phyloP scores from a whole-genome alignment of 371 early-diverging fungal species.

The Rhizomucor pusillus region DNA sequence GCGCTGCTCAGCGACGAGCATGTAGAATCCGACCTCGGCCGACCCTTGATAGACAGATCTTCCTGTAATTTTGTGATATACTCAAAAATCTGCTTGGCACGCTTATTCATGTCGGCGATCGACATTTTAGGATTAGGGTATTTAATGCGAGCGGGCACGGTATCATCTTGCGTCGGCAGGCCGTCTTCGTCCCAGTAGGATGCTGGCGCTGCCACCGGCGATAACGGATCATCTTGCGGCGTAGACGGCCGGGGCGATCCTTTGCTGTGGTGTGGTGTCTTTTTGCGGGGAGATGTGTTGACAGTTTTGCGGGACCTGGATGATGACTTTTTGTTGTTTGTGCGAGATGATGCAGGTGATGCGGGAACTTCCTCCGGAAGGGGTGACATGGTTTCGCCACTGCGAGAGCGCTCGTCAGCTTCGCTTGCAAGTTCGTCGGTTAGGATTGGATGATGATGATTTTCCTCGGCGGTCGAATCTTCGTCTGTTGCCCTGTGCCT shows the following conservation, averaged over 20 bases:
- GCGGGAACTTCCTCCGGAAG: constrained; percentile 17
- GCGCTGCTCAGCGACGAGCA: constrained; percentile 36
- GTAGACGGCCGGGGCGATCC: constrained; percentile 13
- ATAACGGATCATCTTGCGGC: constrained; percentile 11
- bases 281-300: constrained; percentile 2
- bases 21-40: constrained; percentile 2
- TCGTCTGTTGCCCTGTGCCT: constrained; percentile 1
- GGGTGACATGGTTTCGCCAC: constrained; percentile 1
- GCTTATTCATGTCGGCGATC: constrained; percentile 60
- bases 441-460: not conserved
- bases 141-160: constrained; percentile 49
- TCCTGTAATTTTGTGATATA: constrained; percentile 53
- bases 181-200: constrained; percentile 39
- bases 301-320: constrained; percentile 4
- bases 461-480: constrained; percentile 8
- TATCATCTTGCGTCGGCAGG: constrained; percentile 31
- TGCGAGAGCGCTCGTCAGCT: constrained; percentile 11
- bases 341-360: constrained; percentile 10
- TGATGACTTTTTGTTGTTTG: constrained; percentile 15
- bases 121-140: constrained; percentile 53
- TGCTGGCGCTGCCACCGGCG: constrained; percentile 4
- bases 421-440: not conserved
- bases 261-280: constrained; percentile 7
- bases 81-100: constrained; percentile 56
- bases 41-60: constrained; percentile 30